Conservation (phyloP, 345 rosid genomes). For the Euphorbia pulcherrima region DNA sequence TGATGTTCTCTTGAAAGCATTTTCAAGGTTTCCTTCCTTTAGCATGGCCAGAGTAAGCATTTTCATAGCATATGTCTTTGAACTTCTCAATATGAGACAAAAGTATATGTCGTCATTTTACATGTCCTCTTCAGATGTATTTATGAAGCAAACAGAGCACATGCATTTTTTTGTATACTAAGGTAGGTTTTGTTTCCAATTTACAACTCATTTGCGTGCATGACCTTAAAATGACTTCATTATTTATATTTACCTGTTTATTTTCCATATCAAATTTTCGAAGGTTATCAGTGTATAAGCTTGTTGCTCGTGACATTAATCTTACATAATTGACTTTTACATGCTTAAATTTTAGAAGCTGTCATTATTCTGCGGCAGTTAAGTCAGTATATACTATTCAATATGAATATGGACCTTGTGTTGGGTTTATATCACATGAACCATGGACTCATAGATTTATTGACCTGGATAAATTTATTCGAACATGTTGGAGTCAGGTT, state of each 20-base stretch:
- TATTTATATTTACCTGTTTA: background rate
- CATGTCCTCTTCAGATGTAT: slow-evolving; percentile 47
- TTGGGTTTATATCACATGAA: slow-evolving; percentile 21
- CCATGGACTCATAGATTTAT: slow-evolving; percentile 29
- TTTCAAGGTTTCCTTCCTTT: slow-evolving; percentile 89
- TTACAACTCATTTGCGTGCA: slow-evolving; percentile 5
- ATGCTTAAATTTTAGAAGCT: background rate
- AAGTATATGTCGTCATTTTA: slow-evolving; percentile 32
- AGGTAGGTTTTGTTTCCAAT: slow-evolving; percentile 46
- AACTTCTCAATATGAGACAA: slow-evolving; percentile 14
- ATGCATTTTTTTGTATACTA: slow-evolving; percentile 28
- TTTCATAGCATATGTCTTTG: slow-evolving; percentile 3
- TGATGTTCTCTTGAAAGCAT: slow-evolving; percentile 96
- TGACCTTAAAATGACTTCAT: slow-evolving; percentile 10
- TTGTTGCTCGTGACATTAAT: background rate
- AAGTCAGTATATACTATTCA: slow-evolving; percentile 20
- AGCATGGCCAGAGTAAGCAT: slow-evolving; percentile 83
- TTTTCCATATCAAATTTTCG: background rate
- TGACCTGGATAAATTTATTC: slow-evolving; percentile 33
- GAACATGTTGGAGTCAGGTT: slow-evolving; percentile 36
- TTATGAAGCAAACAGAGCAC: slow-evolving; percentile 49
- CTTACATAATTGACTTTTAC: background rate
- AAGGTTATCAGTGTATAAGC: background rate
- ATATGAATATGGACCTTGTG: slow-evolving; percentile 28
- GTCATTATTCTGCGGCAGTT: background rate